Conservation (phyloP, 1,284 basidiomycete species). For the Puccinia polysora region DNA sequence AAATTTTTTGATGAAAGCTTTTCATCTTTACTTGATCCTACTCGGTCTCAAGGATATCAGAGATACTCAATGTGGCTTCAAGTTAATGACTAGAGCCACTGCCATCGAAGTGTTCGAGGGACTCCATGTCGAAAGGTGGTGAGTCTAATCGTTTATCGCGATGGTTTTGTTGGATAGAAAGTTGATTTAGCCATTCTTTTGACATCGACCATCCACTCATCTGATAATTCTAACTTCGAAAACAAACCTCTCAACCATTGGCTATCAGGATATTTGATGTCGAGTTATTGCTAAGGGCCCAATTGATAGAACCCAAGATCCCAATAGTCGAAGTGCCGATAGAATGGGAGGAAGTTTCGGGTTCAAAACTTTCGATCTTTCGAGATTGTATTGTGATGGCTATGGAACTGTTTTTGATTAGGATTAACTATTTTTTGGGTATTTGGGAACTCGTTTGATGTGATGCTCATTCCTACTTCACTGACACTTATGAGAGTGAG, state of each 20-base stretch:
- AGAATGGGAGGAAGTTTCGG: slow-evolving; percentile 83
- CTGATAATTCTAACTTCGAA: too few relatives aligned
- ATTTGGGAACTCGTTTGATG: too few relatives aligned
- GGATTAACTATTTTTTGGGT: slow-evolving; percentile 72
- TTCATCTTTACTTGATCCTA: slow-evolving; percentile 75
- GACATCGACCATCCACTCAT: not conserved
- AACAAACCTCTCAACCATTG: too few relatives aligned
- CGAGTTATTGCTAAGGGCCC: slow-evolving; percentile 21
- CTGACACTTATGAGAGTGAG: too few relatives aligned
- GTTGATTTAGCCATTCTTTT: slow-evolving; percentile 10
- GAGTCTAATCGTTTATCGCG: not conserved
- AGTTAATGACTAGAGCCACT: slow-evolving; percentile 54
- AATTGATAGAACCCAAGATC: slow-evolving; percentile 59
- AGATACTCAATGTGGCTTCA: slow-evolving; percentile 95
- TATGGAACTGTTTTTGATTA: slow-evolving; percentile 72
- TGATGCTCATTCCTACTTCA: too few relatives aligned
- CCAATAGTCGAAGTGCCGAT: slow-evolving; percentile 80
- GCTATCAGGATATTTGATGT: slow-evolving; percentile 38
- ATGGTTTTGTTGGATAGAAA: not conserved
- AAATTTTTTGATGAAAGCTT: slow-evolving; percentile 84
- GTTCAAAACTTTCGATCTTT: slow-evolving; percentile 81
- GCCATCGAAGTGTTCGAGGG: slow-evolving; percentile 1
- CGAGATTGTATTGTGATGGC: slow-evolving; percentile 81
- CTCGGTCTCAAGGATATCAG: slow-evolving; percentile 79
- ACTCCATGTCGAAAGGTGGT: slow-evolving; percentile 30